Conservation (phyloP, 352 stramenopile genomes). For the Globisporangium radiosum region DNA sequence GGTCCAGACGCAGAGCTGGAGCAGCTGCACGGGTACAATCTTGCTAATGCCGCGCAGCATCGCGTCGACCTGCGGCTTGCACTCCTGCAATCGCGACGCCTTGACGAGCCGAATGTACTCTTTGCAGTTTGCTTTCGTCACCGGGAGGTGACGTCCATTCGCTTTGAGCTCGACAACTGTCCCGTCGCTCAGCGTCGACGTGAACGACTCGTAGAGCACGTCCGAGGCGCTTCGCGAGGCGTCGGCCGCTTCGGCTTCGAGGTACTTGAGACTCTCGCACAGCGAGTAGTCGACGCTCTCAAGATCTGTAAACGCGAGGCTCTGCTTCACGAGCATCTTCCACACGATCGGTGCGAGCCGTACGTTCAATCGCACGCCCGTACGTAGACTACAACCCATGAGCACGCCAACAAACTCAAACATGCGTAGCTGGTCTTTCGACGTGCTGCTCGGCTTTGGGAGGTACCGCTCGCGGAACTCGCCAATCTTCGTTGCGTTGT, state of each 20-base stretch:
- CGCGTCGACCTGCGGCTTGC: constrained; percentile 66
- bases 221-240: constrained; percentile 17
- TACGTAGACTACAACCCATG: constrained; percentile 77
- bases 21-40: constrained; percentile 58
- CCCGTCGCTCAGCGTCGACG: constrained; percentile 63
- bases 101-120: constrained; percentile 67
- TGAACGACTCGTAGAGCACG: constrained; percentile 62
- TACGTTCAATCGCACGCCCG: constrained; percentile 65
- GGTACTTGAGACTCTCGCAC: constrained; percentile 45
- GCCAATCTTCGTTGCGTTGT: constrained; percentile 62
- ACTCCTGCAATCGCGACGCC: constrained; percentile 58
- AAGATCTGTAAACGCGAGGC: constrained; percentile 45
- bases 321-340: constrained; percentile 79
- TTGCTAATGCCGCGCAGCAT: constrained; percentile 63
- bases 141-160: constrained; percentile 29
- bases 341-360: constrained; percentile 66
- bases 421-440: constrained; percentile 52
- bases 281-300: constrained; percentile 22
- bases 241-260: constrained; percentile 22
- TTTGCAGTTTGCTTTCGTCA: constrained; percentile 67
- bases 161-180: constrained; percentile 54
- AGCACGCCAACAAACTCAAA: constrained; percentile 73
- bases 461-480: constrained; percentile 66
- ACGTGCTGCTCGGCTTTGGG: constrained; percentile 48
- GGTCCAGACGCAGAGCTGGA: constrained; percentile 72